phyloP scores from a whole-genome alignment of 2,329 filamentous ascomycete genomes.

The Trichoderma koningiopsis region DNA sequence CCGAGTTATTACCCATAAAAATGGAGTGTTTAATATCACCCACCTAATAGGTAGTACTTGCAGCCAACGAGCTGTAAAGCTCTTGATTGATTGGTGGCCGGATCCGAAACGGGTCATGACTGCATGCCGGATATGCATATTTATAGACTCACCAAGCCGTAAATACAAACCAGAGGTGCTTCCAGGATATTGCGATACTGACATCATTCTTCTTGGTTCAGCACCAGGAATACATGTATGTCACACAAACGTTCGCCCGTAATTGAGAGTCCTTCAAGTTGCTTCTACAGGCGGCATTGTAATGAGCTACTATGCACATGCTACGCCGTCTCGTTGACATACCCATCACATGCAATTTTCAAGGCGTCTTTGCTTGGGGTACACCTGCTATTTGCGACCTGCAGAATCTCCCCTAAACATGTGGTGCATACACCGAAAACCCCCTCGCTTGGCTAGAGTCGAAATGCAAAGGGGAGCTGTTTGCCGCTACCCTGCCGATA shows the following conservation, averaged over 20 bases:
- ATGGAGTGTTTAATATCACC: neutral
- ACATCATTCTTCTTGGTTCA: neutral
- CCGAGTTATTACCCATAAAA: neutral
- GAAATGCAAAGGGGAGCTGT: neutral
- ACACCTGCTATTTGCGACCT: neutral
- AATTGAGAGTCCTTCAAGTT: neutral
- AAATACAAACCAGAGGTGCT: neutral
- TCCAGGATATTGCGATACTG: neutral
- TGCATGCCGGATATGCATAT: neutral
- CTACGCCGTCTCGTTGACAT: constrained; percentile 19
- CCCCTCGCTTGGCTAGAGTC: constrained; percentile 5
- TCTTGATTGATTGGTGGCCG: neutral
- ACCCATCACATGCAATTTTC: neutral
- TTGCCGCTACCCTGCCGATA: neutral
- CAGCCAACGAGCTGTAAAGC: neutral
- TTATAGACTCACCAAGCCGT: neutral
- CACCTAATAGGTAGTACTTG: neutral
- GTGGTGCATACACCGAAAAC: neutral
- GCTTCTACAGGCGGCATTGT: neutral
- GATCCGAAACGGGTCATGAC: neutral
- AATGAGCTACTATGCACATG: constrained; percentile 18
- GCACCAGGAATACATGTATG: too few species aligned
- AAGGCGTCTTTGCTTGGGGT: constrained; percentile 4
- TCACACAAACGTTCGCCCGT: too few species aligned
- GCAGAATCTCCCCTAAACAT: neutral